Evolutionary conservation across 768 basidiomycete genomes (phyloP).

Genomic region (Russula virescens): DNA sequence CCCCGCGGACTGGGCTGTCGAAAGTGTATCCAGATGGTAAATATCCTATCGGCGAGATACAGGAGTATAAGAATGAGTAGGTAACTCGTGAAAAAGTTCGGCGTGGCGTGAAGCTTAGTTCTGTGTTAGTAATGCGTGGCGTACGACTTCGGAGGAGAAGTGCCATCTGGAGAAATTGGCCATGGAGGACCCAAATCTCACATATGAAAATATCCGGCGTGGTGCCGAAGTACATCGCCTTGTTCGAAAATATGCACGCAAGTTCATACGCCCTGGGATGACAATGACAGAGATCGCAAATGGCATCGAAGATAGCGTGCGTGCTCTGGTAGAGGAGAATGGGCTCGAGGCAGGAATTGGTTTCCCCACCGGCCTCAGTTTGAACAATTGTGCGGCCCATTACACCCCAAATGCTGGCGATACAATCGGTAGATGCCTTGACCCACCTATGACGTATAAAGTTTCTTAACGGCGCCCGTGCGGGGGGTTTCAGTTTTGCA

Average conservation of each 20-base stretch:
- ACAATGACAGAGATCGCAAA: conserved; percentile 91
- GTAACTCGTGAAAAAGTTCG: conserved; percentile 31
- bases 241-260: conserved; percentile 77
- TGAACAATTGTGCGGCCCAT: conserved; percentile 95
- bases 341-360: conserved; percentile 84
- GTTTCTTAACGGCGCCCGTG: neutral
- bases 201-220: conserved; percentile 84
- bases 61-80: conserved; percentile 89
- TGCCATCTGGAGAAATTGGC: conserved; percentile 72
- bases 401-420: conserved; percentile 95
- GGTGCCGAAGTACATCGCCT: conserved; percentile 96
- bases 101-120: neutral
- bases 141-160: conserved; percentile 88
- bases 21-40: conserved; percentile 83
- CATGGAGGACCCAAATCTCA: conserved; percentile 75
- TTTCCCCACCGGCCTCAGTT: conserved; percentile 92
- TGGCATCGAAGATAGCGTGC: conserved; percentile 85
- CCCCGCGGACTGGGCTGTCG: conserved; percentile 82
- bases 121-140: conserved; percentile 69
- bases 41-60: conserved; percentile 88
- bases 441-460: neutral
- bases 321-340: conserved; percentile 87
- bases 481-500: conserved; percentile 54
- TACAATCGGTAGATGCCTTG: conserved; percentile 53
- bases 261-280: conserved; percentile 88